Base-by-base conservation (phyloP, 768 basidiomycete genomes). In the Tremella mesenterica region DNA sequence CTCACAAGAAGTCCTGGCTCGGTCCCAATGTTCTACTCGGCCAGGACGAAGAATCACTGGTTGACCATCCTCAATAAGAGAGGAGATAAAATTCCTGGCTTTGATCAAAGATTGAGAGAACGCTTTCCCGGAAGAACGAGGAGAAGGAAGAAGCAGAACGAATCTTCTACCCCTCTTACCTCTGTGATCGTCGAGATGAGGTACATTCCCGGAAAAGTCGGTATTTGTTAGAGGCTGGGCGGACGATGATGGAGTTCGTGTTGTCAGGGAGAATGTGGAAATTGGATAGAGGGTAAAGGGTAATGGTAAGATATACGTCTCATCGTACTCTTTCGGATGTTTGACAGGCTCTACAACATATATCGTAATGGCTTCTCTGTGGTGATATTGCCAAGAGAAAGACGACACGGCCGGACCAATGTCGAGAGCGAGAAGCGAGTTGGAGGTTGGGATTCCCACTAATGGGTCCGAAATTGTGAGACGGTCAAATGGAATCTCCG, bases 371-470 rank as follows among this genome's bases (percentile, higher is more conserved):
- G n/a, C n/a, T n/a, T n/a, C n/a, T n/a, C n/a, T n/a, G n/a, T n/a
- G n/a, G n/a, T n/a, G n/a, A n/a, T n/a, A n/a, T n/a, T n/a, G n/a
- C n/a, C n/a, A n/a, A n/a, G n/a, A n/a, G n/a, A n/a, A 18, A 48
- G 47, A 18, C 3, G 47, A 4, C 29, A 48, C 47, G 9, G 64
- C 60, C 9, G 29, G 10, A 23, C 64, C 64, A n/a, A 66, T 57
- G 31, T 50, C 44, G 25, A 64, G 29, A 13, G 50, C 59, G 44
- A 64, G 43, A 30, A 29, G 47, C 26, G 47, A 48, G 23, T 12
- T 30, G 7, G 53, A 8, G 14, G 46, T 7, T 28, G 38, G 48
- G 48, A 50, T 48, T 34, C 21, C 27, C 38, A 38, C 26, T 16
- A n/a, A 21, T 26, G 8, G 16, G 30, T 25, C 26, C 25, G n/a